phyloP scores from a whole-genome alignment of 106 monocot genomes.

The Allium sativum region DNA sequence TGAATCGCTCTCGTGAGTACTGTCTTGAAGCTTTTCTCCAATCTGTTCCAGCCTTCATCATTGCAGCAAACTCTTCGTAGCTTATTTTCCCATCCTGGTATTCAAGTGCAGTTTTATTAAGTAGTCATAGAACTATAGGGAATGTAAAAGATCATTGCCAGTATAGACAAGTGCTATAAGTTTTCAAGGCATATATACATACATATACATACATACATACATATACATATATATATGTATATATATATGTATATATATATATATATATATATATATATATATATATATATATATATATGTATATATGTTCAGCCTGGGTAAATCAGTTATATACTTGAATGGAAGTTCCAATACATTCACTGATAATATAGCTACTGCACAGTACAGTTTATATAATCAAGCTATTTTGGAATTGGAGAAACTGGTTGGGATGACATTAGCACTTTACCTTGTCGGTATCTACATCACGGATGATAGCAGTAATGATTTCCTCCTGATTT shows the following conservation, averaged over 20 bases:
- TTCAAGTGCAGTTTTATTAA: not conserved
- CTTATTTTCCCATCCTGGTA: conserved; percentile 58
- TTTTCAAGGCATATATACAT: not conserved
- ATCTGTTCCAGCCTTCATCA: conserved; percentile 73
- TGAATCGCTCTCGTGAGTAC: conserved; percentile 64
- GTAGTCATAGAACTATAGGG: not conserved
- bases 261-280: too few relatives aligned
- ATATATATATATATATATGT: not conserved
- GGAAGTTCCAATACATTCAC: not conserved
- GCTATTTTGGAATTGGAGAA: not conserved
- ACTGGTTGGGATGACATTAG: not conserved
- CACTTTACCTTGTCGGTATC: conserved; percentile 72
- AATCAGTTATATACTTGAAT: not conserved
- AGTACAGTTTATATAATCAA: not conserved
- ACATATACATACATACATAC: too few relatives aligned
- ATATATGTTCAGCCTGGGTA: not conserved
- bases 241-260: too few relatives aligned
- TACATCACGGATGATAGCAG: conserved; percentile 78
- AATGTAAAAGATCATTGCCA: not conserved
- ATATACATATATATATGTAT: too few relatives aligned
- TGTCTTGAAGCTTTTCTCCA: conserved; percentile 71
- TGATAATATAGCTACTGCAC: not conserved
- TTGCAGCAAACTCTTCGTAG: conserved; percentile 57
- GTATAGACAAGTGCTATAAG: not conserved
- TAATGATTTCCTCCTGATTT: conserved; percentile 43